Conservation (phyloP, 2,329 filamentous ascomycete genomes). For the Aureobasidium pullulans region DNA sequence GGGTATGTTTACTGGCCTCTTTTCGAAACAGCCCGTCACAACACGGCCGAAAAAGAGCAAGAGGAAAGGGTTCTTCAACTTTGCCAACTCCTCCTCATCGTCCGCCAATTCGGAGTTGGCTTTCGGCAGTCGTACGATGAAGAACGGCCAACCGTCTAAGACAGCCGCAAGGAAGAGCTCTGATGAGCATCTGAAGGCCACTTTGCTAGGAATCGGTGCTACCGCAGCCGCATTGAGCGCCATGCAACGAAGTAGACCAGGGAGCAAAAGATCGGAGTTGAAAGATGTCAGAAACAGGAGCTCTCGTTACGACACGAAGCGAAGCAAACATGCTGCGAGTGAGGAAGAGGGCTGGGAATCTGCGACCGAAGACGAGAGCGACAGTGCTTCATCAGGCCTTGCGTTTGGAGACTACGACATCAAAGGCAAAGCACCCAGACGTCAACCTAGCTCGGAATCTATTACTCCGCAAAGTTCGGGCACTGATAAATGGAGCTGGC, state of each 20-base stretch:
- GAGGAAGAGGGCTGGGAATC: conserved; percentile 55
- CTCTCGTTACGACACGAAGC: conserved; percentile 20
- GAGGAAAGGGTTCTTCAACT: conserved; percentile 42
- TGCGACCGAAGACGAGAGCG: conserved; percentile 48
- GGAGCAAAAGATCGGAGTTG: conserved; percentile 25
- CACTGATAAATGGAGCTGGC: conserved; percentile 53
- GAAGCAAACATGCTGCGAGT: conserved; percentile 19
- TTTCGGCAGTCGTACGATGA: conserved; percentile 30
- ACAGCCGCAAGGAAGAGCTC: conserved; percentile 23
- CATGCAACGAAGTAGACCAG: conserved; percentile 28
- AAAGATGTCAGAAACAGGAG: conserved; percentile 29
- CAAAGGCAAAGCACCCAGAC: conserved; percentile 28
- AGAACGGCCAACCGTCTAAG: conserved; percentile 18
- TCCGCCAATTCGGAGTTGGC: conserved; percentile 42
- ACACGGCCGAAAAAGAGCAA: conserved; percentile 17
- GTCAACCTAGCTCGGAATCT: conserved; percentile 44
- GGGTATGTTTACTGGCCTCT: conserved; percentile 25
- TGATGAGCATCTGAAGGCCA: conserved; percentile 40
- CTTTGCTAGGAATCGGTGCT: conserved; percentile 39
- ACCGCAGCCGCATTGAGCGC: conserved; percentile 43
- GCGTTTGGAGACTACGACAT: conserved; percentile 50
- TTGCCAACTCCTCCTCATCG: conserved; percentile 39
- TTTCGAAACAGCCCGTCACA: conserved; percentile 21
- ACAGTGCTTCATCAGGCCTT: conserved; percentile 50
- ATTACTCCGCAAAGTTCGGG: conserved; percentile 47